These are phyloP conservation scores for Myrica gale DNA, from an alignment of 306 rosid species.

Conservation along the genomic window DNA sequence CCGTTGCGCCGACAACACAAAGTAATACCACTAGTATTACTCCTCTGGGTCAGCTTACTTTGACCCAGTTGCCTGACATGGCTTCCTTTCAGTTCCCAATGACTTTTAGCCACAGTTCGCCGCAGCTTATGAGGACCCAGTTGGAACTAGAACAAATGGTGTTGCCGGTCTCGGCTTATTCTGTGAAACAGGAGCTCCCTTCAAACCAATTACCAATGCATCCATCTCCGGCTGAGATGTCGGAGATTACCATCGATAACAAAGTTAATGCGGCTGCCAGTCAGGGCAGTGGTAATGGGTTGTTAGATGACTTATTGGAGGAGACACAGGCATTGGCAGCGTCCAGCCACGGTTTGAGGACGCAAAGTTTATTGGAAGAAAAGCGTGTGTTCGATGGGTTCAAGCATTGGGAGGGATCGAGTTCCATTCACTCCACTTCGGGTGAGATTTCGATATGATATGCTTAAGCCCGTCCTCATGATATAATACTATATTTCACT, in stretches of 20 bases:
- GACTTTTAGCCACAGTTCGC: constrained; percentile 29
- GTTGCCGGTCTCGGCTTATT: constrained; percentile 24
- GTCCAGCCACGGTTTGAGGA: constrained; percentile 35
- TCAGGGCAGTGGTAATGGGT: constrained; percentile 25
- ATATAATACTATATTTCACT: neutral
- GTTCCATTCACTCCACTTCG: constrained; percentile 40
- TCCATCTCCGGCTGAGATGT: constrained; percentile 1
- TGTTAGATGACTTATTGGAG: constrained; percentile 54
- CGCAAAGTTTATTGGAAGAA: constrained; percentile 41
- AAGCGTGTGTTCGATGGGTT: constrained; percentile 39
- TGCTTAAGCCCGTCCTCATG: neutral
- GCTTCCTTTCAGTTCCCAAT: constrained; percentile 49
- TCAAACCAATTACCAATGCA: constrained; percentile 49
- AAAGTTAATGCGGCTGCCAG: constrained; percentile 30
- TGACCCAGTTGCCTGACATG: constrained; percentile 25
- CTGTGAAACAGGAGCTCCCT: constrained; percentile 58
- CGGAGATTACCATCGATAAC: constrained; percentile 29
- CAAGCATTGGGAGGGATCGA: constrained; percentile 37
- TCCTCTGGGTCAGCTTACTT: neutral
- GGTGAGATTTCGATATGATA: constrained; percentile 26
- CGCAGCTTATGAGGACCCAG: constrained; percentile 38
- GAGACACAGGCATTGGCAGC: constrained; percentile 49
- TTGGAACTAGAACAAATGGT: constrained; percentile 35
- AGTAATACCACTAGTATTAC: neutral
- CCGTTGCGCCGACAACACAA: constrained; percentile 19